Evolutionary conservation across 768 basidiomycete genomes (phyloP), one percentile per base, ranked within the genome.

Genomic region (Thelephora aurantiotincta): DNA sequence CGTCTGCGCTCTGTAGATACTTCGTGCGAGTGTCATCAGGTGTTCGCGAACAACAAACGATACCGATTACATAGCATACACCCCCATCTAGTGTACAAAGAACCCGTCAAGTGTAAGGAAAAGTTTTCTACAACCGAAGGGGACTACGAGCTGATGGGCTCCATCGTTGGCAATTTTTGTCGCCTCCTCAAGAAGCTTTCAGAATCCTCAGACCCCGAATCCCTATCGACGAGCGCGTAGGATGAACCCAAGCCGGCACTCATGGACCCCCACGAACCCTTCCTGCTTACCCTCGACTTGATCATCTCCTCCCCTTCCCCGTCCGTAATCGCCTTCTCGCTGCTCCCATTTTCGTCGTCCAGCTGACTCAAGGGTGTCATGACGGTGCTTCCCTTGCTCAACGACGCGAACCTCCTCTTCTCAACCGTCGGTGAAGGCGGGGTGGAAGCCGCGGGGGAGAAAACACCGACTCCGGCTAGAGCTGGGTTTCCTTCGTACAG

Each of bases 381-480:
- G 35, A 23, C 51, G 30, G 19, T 22, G 45, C 43, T 43, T 52
- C 26, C 37, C 9, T 30, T 30, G 26, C 26, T 30, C 26, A 30
- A 30, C 26, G 26, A 30, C 5, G 5, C 26, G 26, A 9, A 30
- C 42, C 35, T 46, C 42, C 26, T 49, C 47, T 30, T 50, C 34
- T 20, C 52, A 36, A 20, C 53, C 13, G 50, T 53, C 18, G 47
- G 33, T 38, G 23, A 46, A 19, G 35, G 12, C 19, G 11, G 13
- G 80, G 66, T 5, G 85, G 77, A 52, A 68, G 65, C 23, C 82
- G 83, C 16, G 69, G 70, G 36, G 75, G 77, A 44, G 85, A 85
- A 6, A 83, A 86, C 56, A 76, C 82, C 23, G 79, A 83, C 11
- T 83, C 84, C 0, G 82, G 74, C 38, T 86, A 66, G 58, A 70